Base-by-base conservation (phyloP, 139 green algal genomes). In the Marvania coccoides region DNA sequence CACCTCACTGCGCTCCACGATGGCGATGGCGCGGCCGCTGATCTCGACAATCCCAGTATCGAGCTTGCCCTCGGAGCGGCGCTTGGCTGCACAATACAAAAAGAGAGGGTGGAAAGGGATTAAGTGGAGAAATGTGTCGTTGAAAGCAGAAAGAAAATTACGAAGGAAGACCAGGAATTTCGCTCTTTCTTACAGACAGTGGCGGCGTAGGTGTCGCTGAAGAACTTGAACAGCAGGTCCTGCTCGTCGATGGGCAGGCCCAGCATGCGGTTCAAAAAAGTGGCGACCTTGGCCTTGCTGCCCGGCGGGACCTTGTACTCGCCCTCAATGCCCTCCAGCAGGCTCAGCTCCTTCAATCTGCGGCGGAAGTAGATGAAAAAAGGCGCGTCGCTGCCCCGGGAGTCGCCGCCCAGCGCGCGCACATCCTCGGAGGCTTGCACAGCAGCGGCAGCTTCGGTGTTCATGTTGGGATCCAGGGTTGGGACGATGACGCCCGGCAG, bases 231-330 rank as follows among this genome's bases (percentile, higher is more conserved):
- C 23, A 90, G 56, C 31, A 78, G 55, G 46, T 82, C 77, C 65
- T 95, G 88, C 55, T 84, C 72, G 3, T 76, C 71, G 34, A 91
- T 69, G 4, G 38, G 53, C 42, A 94, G 39, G 4, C 80, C 88
- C 54, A 94, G 75, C 66, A 92, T 57, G 12, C 87, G 76, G 77
- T 94, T 94, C 3, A 94, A 73, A 53, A 91, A 88, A 46, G 53
- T 65, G 19, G 69, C 61, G 13, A 79, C 54, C 30, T 36, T 59
- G 48, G 28, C 8, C 65, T 65, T 29, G 33, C 4, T n/a, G 28
- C 47, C 42, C 42, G 58, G 39, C 1, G 1, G 37, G 57, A 65
- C 47, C 47, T 2, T 15, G 30, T n/a, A n/a, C 59, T 57, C 31
- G 65, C 60, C 65, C 3, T 24, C 37, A 33, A 68, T 1, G 13